Conservation (phyloP, 257 asterid species). For the Nicotiana tabacum region DNA sequence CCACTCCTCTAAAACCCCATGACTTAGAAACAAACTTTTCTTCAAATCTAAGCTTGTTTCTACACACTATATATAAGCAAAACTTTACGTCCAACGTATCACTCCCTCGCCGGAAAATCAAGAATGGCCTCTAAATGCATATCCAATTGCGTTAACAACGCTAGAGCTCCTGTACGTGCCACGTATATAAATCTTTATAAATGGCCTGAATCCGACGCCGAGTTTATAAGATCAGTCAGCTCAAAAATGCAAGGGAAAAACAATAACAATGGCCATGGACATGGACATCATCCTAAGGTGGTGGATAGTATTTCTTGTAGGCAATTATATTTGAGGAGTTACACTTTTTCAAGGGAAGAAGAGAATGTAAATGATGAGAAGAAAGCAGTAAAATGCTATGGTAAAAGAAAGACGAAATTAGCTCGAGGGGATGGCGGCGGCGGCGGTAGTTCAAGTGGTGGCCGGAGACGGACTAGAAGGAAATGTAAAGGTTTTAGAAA, state of each 20-base stretch:
- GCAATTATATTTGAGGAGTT: conserved; percentile 77
- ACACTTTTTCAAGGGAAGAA: conserved; percentile 77
- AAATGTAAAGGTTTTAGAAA: conserved; percentile 29
- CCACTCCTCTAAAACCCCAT: neutral
- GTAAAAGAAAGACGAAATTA: conserved; percentile 9
- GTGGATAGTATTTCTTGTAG: conserved; percentile 83
- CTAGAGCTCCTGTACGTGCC: conserved; percentile 54
- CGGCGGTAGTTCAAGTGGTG: neutral
- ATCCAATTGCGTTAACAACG: conserved; percentile 43
- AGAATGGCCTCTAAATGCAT: conserved; percentile 45
- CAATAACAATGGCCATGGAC: neutral
- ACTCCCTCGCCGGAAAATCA: neutral
- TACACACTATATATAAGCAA: neutral
- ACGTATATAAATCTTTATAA: conserved; percentile 66
- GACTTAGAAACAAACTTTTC: neutral
- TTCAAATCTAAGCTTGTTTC: neutral
- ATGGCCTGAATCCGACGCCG: conserved; percentile 90
- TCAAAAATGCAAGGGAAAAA: conserved; percentile 13
- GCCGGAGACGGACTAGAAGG: conserved; percentile 13
- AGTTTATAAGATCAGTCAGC: conserved; percentile 64
- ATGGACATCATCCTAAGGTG: conserved; percentile 42
- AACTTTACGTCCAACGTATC: neutral
- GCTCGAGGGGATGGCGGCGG: conserved; percentile 9
- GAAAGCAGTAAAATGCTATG: conserved; percentile 36
- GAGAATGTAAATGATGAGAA: conserved; percentile 23